These are phyloP conservation scores for Boletus tomentosulus DNA, from an alignment of 768 basidiomycete species.

Conservation along the genomic window DNA sequence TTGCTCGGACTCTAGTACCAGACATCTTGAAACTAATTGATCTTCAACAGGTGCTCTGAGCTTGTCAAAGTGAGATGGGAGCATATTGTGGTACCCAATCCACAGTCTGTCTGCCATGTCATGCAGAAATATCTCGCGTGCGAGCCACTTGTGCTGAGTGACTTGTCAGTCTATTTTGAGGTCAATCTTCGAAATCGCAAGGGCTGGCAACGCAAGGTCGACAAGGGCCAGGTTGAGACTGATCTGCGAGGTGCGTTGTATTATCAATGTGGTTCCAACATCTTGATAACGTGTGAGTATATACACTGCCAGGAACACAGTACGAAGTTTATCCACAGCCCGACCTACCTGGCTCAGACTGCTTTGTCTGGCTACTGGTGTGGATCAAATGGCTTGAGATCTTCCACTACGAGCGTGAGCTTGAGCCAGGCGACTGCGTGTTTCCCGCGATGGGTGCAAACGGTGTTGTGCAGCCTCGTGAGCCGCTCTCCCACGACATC, in stretches of 20 bases:
- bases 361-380: not conserved
- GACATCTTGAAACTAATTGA: not conserved
- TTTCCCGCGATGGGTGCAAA: not conserved
- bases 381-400: not conserved
- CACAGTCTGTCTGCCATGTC: not conserved
- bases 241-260: not conserved
- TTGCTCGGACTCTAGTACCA: not conserved
- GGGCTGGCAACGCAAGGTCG: not conserved
- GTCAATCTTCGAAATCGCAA: not conserved
- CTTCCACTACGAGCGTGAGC: not conserved
- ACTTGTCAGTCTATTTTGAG: not conserved
- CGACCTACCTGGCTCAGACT: not conserved
- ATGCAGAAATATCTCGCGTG: not conserved
- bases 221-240: not conserved
- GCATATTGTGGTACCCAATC: not conserved
- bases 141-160: not conserved
- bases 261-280: not conserved
- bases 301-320: not conserved
- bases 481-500: not conserved
- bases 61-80: not conserved
- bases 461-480: not conserved
- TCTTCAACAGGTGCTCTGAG: not conserved
- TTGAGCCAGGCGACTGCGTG: not conserved
- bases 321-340: not conserved
- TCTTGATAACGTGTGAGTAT: not conserved